Conservation (phyloP, 352 stramenopile genomes). For the Pythium sukuiense region DNA sequence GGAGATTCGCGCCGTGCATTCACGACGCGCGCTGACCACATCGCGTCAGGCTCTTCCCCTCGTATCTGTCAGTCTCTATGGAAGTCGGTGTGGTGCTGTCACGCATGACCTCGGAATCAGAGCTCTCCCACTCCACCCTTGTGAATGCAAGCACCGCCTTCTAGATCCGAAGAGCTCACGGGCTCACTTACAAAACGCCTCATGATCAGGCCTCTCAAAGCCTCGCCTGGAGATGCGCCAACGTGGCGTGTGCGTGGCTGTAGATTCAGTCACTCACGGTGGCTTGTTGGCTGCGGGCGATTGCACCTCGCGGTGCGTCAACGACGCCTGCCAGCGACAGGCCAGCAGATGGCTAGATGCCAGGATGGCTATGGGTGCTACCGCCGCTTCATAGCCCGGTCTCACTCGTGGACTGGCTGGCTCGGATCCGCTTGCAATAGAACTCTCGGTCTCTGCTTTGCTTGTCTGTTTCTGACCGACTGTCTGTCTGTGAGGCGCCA, state of each 20-base stretch:
- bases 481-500: not conserved
- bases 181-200: not conserved
- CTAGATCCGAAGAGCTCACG: too few relatives aligned
- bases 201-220: not conserved
- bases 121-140: not conserved
- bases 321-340: conserved; percentile 1
- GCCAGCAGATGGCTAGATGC: conserved; percentile 6
- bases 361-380: not conserved
- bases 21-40: conserved; percentile 5
- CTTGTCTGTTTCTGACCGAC: not conserved
- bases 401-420: not conserved
- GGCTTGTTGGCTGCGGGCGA: not conserved
- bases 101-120: not conserved
- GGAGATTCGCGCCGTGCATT: conserved; percentile 4
- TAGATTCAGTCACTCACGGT: not conserved
- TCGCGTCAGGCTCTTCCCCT: not conserved
- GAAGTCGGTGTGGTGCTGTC: too few relatives aligned
- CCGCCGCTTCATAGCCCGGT: not conserved
- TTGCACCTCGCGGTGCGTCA: not conserved
- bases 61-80: too few relatives aligned
- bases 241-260: not conserved
- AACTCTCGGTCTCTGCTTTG: not conserved
- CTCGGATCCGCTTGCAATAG: not conserved
- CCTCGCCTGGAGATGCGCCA: not conserved
- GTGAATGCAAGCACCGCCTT: not conserved